Percentiles rank a stretch among this genome's conserved stretches.
Conservation (phyloP, 139 green algal species). For the Cymbomonas tetramitiformis region DNA sequence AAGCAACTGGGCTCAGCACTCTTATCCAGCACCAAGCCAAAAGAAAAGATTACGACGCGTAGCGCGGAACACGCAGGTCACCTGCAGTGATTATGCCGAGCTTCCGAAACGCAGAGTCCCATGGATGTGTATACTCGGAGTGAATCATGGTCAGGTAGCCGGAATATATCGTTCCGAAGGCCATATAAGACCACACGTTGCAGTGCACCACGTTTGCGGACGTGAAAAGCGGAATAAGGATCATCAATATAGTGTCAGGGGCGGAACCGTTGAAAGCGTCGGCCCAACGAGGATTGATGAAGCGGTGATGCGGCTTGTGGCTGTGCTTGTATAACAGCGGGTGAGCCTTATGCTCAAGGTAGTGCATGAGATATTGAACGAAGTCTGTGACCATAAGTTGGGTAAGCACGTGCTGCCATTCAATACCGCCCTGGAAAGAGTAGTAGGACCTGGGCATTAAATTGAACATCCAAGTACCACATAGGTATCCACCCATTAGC, state of each 20-base stretch:
- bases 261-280: constrained; percentile 8
- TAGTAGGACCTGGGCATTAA: constrained; percentile 3
- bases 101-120: neutral
- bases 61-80: too few relatives aligned
- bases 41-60: too few relatives aligned
- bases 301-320: constrained; percentile 12
- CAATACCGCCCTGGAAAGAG: neutral
- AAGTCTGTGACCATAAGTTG: neutral
- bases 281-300: neutral
- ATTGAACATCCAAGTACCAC: neutral
- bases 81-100: neutral
- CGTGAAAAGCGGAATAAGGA: constrained; percentile 12
- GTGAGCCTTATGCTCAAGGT: constrained; percentile 1
- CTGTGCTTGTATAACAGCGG: neutral
- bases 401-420: neutral
- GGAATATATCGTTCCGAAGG: constrained; percentile 1
- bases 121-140: constrained; percentile 7
- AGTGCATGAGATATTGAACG: neutral
- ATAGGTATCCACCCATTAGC: constrained; percentile 4
- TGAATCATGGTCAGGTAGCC: constrained; percentile 1
- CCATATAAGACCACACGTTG: constrained; percentile 12
- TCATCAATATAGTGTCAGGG: constrained; percentile 6
- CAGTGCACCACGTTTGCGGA: constrained; percentile 10
- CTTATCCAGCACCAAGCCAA: too few relatives aligned
- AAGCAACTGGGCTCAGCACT: too few relatives aligned